These are phyloP conservation scores for Termitomyces sp. DNA, from an alignment of 768 basidiomycete species.

Conservation along the genomic window DNA sequence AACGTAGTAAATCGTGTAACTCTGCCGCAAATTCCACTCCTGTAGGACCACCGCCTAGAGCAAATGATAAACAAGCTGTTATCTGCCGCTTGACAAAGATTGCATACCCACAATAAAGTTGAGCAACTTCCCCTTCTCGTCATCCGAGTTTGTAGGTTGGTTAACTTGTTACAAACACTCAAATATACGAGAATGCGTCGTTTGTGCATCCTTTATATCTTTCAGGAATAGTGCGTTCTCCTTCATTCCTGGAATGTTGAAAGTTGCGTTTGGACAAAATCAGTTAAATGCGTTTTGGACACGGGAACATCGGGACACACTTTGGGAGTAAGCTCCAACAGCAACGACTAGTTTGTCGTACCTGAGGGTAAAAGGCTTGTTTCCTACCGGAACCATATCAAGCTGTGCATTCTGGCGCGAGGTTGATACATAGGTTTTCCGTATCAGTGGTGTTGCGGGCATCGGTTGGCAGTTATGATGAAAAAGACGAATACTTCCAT, in stretches of 20 bases:
- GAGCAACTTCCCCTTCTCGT: conserved; percentile 67
- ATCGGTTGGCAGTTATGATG: not conserved
- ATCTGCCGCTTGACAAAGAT: not conserved
- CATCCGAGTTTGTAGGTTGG: conserved; percentile 70
- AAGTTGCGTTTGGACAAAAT: conserved; percentile 35
- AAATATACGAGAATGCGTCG: conserved; percentile 65
- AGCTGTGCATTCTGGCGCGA: not conserved
- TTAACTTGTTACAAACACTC: conserved; percentile 89
- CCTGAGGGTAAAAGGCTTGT: conserved; percentile 45
- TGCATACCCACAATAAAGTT: conserved; percentile 78
- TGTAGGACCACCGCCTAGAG: conserved; percentile 64
- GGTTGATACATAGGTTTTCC: not conserved
- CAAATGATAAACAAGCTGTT: not conserved
- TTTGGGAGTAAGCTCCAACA: conserved; percentile 83
- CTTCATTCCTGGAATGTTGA: conserved; percentile 71
- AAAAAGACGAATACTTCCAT: not conserved
- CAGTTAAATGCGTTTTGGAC: not conserved
- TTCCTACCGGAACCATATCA: conserved; percentile 22
- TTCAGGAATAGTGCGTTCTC: conserved; percentile 80
- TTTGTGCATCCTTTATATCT: conserved; percentile 69
- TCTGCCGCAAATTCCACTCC: conserved; percentile 85
- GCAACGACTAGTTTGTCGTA: conserved; percentile 85
- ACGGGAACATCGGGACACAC: conserved; percentile 29
- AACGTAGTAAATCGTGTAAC: conserved; percentile 68
- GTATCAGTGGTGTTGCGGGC: conserved; percentile 6